These are phyloP conservation scores for Xylariaceae sp. DNA, from an alignment of 2,329 filamentous ascomycete genomes.

Conservation along the genomic window DNA sequence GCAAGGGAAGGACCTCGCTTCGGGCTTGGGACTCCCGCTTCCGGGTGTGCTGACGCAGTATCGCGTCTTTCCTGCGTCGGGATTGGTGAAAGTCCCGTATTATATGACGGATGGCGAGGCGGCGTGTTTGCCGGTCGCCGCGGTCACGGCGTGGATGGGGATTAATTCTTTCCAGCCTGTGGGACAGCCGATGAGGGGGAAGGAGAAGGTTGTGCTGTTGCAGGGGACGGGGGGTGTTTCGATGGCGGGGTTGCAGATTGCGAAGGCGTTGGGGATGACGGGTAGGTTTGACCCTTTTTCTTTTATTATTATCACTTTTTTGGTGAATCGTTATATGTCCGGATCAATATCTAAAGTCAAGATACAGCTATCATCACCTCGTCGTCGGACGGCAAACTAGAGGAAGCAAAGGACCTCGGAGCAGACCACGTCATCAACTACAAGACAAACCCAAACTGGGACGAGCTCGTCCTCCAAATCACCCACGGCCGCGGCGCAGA, in stretches of 20 bases:
- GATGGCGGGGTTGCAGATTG: conserved; percentile 48
- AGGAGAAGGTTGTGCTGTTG: conserved; percentile 43
- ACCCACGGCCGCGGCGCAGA: conserved; percentile 46
- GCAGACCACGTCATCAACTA: conserved; percentile 52
- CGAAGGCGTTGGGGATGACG: conserved; percentile 45
- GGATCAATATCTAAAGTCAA: not conserved
- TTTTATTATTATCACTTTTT: not conserved
- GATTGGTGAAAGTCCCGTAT: conserved; percentile 50
- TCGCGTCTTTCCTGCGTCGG: conserved; percentile 52
- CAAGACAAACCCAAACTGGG: conserved; percentile 47
- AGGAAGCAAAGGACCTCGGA: conserved; percentile 43
- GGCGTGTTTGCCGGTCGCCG: conserved; percentile 54
- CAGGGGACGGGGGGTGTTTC: conserved; percentile 53
- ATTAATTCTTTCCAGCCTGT: conserved; percentile 56
- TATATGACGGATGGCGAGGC: conserved; percentile 57
- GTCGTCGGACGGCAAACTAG: conserved; percentile 47
- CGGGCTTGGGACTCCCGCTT: conserved; percentile 56
- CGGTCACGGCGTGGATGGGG: conserved; percentile 60
- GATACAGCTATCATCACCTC: conserved; percentile 23
- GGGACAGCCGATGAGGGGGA: conserved; percentile 43
- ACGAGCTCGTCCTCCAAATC: conserved; percentile 41
- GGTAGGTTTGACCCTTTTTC: conserved; percentile 32
- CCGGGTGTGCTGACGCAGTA: conserved; percentile 54
- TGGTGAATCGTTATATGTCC: not conserved
- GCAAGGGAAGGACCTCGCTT: conserved; percentile 47